Evolutionary conservation across 768 basidiomycete species (phyloP).

Genomic region (Xerocomellus intermedius): DNA sequence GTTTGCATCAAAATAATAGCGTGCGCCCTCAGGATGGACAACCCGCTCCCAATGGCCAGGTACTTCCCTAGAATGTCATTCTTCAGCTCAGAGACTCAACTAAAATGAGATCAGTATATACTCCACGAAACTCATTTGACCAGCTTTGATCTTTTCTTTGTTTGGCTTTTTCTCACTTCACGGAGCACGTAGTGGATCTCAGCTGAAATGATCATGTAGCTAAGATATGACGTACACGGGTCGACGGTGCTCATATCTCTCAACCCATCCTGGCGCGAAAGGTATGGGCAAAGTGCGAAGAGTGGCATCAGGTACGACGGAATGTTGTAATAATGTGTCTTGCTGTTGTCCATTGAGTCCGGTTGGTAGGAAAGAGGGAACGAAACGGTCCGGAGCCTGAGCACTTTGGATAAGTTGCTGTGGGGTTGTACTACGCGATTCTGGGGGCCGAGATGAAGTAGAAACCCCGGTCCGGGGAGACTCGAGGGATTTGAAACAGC

Average conservation of each 20-base stretch:
- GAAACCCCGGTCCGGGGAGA: not conserved
- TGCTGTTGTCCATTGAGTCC: not conserved
- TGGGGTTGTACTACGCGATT: not conserved
- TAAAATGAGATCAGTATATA: not conserved
- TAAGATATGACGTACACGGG: not conserved
- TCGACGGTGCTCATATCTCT: not conserved
- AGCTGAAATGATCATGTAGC: not conserved
- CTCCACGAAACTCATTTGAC: not conserved
- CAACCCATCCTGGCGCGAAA: not conserved
- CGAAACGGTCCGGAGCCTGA: too few relatives aligned
- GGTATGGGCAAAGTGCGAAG: not conserved
- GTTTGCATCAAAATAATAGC: not conserved
- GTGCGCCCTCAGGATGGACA: not conserved
- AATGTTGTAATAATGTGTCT: too few relatives aligned
- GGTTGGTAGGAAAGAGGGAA: not conserved
- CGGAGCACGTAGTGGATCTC: not conserved
- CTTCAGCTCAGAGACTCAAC: not conserved
- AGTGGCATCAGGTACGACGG: not conserved
- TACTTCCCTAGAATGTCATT: not conserved
- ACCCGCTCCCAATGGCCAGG: not conserved
- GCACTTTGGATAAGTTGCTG: not conserved
- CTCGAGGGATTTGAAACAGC: not conserved
- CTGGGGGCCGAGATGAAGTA: not conserved
- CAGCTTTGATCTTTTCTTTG: not conserved
- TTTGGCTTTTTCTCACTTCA: not conserved